These are phyloP conservation scores for Colletotrichum sansevieriae DNA, from an alignment of 2,329 filamentous ascomycete genomes.

Conservation along the genomic window DNA sequence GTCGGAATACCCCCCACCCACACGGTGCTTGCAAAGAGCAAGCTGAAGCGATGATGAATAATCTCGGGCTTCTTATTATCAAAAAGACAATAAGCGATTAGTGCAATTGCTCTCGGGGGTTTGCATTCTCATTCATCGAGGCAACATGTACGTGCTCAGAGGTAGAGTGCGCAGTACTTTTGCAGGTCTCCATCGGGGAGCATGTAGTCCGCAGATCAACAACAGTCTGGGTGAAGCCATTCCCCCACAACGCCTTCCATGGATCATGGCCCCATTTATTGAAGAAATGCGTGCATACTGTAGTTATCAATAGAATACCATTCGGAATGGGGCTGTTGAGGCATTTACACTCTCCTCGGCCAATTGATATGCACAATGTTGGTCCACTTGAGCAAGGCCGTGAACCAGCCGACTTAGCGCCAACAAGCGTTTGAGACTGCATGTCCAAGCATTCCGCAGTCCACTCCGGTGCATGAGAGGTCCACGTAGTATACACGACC, in stretches of 20 bases:
- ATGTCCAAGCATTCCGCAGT: conserved; percentile 13
- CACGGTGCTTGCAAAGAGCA: conserved; percentile 11
- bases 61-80: neutral
- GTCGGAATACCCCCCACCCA: conserved; percentile 11
- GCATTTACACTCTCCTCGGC: conserved; percentile 20
- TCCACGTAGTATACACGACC: conserved; percentile 3
- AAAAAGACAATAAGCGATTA: neutral
- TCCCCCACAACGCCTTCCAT: neutral
- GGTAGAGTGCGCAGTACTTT: neutral
- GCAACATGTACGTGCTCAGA: neutral
- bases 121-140: neutral
- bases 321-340: conserved; percentile 24
- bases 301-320: conserved; percentile 10
- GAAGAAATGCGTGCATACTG: neutral
- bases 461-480: conserved; percentile 12
- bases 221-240: conserved; percentile 3
- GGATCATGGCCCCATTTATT: neutral
- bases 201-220: conserved; percentile 1
- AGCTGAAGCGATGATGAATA: neutral
- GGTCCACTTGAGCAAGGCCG: neutral
- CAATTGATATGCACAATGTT: neutral
- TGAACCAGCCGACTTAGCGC: neutral
- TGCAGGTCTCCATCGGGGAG: neutral
- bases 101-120: neutral
- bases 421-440: conserved; percentile 7